Percentiles rank a stretch among this genome's conserved stretches.
These are phyloP conservation scores for Brettanomyces nanus DNA, from an alignment of 805 yeast species.

Conservation along the genomic window DNA sequence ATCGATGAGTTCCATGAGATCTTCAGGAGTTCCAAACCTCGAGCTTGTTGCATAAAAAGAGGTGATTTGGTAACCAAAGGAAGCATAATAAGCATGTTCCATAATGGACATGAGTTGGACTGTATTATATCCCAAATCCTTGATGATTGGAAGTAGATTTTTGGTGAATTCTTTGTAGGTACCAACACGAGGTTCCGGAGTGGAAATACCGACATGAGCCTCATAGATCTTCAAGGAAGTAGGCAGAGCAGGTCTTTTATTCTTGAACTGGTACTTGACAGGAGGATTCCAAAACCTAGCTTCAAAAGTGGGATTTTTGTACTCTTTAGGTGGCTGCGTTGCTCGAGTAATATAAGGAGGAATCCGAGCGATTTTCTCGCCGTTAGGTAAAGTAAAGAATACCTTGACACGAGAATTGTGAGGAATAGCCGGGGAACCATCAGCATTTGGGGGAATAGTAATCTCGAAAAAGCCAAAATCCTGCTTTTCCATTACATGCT, in stretches of 20 bases:
- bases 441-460: conserved; percentile 41
- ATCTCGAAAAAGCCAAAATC: conserved; percentile 66
- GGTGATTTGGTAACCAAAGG: conserved; percentile 96
- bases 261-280: conserved; percentile 45
- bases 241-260: conserved; percentile 53
- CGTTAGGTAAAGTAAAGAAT: conserved; percentile 53
- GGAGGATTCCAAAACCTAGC: conserved; percentile 91
- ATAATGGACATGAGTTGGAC: conserved; percentile 95
- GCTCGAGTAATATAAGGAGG: conserved; percentile 90
- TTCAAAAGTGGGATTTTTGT: conserved; percentile 50
- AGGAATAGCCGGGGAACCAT: conserved; percentile 57
- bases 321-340: conserved; percentile 57
- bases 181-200: conserved; percentile 82
- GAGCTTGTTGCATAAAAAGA: conserved; percentile 87
- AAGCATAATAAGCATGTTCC: conserved; percentile 98
- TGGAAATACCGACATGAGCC: conserved; percentile 92
- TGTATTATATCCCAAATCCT: conserved; percentile 81
- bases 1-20: conserved; percentile 81
- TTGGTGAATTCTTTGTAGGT: conserved; percentile 77
- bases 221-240: conserved; percentile 72
- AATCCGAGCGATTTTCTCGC: conserved; percentile 66
- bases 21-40: conserved; percentile 93
- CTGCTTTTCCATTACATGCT: conserved; percentile 51
- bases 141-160: conserved; percentile 76
- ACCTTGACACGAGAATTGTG: conserved; percentile 79